Conservation (phyloP, 2,329 filamentous ascomycete species). For the Colletotrichum nymphaeae region DNA sequence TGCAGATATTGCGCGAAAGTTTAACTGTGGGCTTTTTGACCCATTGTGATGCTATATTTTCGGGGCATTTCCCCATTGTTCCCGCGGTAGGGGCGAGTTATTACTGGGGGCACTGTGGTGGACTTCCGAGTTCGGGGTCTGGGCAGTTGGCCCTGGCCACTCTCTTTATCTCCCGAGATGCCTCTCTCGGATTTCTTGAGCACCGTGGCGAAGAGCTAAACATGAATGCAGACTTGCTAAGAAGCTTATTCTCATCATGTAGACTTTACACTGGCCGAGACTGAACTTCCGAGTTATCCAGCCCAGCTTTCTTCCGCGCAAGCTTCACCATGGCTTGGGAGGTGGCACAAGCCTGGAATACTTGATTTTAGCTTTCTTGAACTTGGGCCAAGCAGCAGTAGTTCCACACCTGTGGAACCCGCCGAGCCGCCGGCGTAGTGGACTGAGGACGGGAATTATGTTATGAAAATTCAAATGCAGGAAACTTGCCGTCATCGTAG, state of each 20-base stretch:
- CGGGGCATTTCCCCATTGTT: conserved; percentile 8
- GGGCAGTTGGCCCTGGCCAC: not conserved
- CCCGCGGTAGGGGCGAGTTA: not conserved
- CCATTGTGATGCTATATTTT: conserved; percentile 1
- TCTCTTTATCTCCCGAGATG: not conserved
- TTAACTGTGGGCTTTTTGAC: not conserved
- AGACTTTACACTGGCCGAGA: not conserved
- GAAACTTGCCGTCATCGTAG: conserved; percentile 24
- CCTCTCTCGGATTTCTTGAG: not conserved
- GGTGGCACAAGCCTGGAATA: not conserved
- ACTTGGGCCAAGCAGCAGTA: not conserved
- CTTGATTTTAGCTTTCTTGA: not conserved
- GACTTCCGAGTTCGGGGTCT: not conserved
- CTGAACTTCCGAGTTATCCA: not conserved
- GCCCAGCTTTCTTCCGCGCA: not conserved
- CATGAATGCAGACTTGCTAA: not conserved
- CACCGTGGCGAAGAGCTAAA: too few species aligned
- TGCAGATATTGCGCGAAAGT: not conserved
- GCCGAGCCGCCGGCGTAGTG: conserved; percentile 22
- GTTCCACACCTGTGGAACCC: conserved; percentile 15
- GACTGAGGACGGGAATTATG: conserved; percentile 29
- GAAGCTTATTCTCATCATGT: too few species aligned
- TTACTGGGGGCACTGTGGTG: not conserved
- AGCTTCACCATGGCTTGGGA: not conserved
- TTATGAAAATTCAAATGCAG: conserved; percentile 32